Percentiles rank a stretch among this genome's conserved stretches.
Conservation (phyloP, 2,329 filamentous ascomycete genomes). For the Aspergillus sp. region DNA sequence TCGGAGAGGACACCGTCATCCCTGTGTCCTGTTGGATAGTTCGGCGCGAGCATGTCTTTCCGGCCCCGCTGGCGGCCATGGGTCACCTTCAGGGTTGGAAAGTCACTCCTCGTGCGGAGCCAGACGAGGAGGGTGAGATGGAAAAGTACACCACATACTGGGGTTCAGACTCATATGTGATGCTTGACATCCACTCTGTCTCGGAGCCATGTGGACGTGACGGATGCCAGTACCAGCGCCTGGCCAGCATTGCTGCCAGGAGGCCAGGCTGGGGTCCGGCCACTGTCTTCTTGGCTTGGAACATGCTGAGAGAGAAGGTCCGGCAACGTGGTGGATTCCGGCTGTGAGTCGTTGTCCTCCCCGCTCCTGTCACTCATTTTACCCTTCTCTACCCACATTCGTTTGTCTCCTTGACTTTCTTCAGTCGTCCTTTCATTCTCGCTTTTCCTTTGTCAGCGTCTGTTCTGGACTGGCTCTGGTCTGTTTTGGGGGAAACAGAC, state of each 20-base stretch:
- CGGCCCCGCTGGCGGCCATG: slow-evolving; percentile 4
- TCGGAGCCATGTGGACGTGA: background rate
- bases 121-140: slow-evolving; percentile 14
- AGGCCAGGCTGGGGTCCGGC: background rate
- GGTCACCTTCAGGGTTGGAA: slow-evolving; percentile 20
- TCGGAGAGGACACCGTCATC: slow-evolving; percentile 25
- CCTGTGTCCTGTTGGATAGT: slow-evolving; percentile 32
- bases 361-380: slow-evolving; percentile 6
- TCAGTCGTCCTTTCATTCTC: background rate
- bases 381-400: slow-evolving; percentile 5
- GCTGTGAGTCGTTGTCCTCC: slow-evolving; percentile 1
- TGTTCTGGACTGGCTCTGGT: slow-evolving; percentile 17
- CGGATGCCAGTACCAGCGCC: background rate
- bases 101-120: slow-evolving; percentile 15
- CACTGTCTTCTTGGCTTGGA: slow-evolving; percentile 8
- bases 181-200: background rate
- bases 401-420: slow-evolving; percentile 1
- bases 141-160: slow-evolving; percentile 15
- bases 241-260: slow-evolving; percentile 6
- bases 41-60: slow-evolving; percentile 23
- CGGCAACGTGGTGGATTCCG: slow-evolving; percentile 1
- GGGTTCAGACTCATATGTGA: slow-evolving; percentile 17
- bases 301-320: background rate
- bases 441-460: slow-evolving; percentile 7
- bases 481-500: slow-evolving; percentile 3